Evolutionary conservation across 1,139 yeast genomes (phyloP), one percentile per base, ranked within the genome.

Genomic region (Kodamaea derodonti): DNA sequence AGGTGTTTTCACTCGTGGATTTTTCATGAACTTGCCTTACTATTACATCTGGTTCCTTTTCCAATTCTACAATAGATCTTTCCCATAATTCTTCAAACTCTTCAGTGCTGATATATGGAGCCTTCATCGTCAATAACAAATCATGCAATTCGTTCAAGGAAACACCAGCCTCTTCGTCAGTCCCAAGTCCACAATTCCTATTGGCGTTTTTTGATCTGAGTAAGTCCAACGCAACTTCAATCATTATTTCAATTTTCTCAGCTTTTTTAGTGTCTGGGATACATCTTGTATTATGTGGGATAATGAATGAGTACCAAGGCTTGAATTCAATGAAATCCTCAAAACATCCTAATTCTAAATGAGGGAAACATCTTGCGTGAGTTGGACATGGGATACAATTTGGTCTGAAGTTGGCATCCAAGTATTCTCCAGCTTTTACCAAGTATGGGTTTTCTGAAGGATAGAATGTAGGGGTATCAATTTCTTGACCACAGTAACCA

Each of bases 41-140:
- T 67, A 77, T 79, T 57, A 84, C 75, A 52, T 85, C 94, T 30
- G 85, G 82, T 60, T 84, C 86, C 39, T 73, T 69, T 46, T 78
- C 77, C 47, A 90, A 69, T 47, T 80, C 84, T 30, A 68, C 60
- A 8, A 81, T 52, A 8, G 86, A 84, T 47, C 78, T 72, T 20
- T 56, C 54, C 97, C 97, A 90, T 42, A 87, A 69, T 39, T 81
- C 86, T 45, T 84, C 82, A 60, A 88, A 90, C 46, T 86, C 95
- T 30, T 78, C 81, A 33, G 67, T 73, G n/a, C 78, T 67, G 27
- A 85, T 72, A 43, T 75, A 69, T 9, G 81, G 70, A 2, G 79
- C 74, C 57, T 78, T 68, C 72, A 76, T 64, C 9, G 75, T 69
- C 38, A 73, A 65, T 42, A 84, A 67, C 33, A 80, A 67, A 36